These are phyloP conservation scores for Solanum ossicruentum DNA, from an alignment of 257 asterid species.

Conservation along the genomic window DNA sequence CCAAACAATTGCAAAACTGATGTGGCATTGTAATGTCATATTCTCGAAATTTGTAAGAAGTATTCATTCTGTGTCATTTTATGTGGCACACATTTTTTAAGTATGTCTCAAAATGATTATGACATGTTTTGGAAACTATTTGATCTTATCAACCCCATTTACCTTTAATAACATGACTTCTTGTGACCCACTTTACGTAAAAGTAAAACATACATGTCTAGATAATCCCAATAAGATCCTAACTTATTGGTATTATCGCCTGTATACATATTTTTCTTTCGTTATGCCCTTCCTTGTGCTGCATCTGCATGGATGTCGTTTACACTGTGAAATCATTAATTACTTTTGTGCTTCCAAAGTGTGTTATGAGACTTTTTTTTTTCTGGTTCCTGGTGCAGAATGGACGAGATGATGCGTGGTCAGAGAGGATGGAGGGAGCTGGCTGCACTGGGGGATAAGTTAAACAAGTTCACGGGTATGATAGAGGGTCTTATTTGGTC, in stretches of 20 bases:
- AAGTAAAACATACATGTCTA: background rate
- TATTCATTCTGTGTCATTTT: background rate
- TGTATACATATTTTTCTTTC: background rate
- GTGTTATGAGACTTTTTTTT: background rate
- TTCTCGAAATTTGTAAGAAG: background rate
- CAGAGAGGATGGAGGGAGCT: constrained; percentile 99
- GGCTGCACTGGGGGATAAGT: constrained; percentile 84
- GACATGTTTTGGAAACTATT: background rate
- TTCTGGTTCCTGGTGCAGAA: constrained; percentile 37
- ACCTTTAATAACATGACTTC: background rate
- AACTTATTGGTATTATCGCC: background rate
- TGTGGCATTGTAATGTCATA: background rate
- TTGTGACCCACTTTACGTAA: background rate
- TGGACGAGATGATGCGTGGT: constrained; percentile 99
- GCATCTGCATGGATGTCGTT: background rate
- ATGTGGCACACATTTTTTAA: background rate
- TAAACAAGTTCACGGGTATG: constrained; percentile 83
- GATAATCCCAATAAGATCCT: background rate
- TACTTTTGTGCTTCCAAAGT: background rate
- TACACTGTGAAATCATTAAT: background rate
- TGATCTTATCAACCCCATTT: background rate
- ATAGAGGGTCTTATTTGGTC: constrained; percentile 97
- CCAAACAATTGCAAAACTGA: background rate
- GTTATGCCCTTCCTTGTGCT: background rate
- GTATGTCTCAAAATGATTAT: background rate